Base-by-base conservation (phyloP, 495 filamentous ascomycete species). In the Staphylotrichum longicolle region DNA sequence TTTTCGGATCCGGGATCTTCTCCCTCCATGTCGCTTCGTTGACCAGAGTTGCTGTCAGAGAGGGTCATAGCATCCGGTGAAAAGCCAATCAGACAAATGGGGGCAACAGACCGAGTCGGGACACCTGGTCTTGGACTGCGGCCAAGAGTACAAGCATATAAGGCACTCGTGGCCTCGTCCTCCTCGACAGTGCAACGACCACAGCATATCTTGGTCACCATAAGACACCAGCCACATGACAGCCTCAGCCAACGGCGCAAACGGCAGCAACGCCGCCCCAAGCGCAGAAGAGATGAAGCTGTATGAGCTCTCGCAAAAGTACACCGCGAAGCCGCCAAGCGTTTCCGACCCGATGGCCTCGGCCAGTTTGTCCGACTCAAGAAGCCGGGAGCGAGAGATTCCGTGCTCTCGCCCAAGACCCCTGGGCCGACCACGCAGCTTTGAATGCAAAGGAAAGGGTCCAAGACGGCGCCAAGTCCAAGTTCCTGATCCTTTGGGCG, bases 401-500 rank as follows among this genome's bases (percentile, higher is more conserved):
- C 52, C 68, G 70, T 5, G 64, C 71, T 12, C 63, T 78, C 9
- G 67, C 56, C 27, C 68, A 78, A 7, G 81, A 83, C 59, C 72
- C 76, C 4, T 83, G 78, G 77, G 74, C 68, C 10, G 74, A 80
- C 64, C 74, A 77, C 56, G 69, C 60, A 2, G 73, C 67, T 6
- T 68, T 79, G 9, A 76, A 79, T 52, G 72, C 72, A 30, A 63
- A 50, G 61, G 41, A 12, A 53, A 63, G 33, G 6, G 66, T 72
- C 45, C 60, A 56, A 20, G 33, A 70, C 5, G 75, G 72, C 33
- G 66, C 71, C 47, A 66, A 50, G 27, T 67, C 69, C 63, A 79
- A 79, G 66, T 77, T 81, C 60, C 55, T 79, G 42, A 77, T 83
- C 59, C 65, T 81, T 10, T 83, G 84, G 32, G 82, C 78, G 14